Conservation (phyloP, 331 rosid species). For the Saraca asoca region DNA sequence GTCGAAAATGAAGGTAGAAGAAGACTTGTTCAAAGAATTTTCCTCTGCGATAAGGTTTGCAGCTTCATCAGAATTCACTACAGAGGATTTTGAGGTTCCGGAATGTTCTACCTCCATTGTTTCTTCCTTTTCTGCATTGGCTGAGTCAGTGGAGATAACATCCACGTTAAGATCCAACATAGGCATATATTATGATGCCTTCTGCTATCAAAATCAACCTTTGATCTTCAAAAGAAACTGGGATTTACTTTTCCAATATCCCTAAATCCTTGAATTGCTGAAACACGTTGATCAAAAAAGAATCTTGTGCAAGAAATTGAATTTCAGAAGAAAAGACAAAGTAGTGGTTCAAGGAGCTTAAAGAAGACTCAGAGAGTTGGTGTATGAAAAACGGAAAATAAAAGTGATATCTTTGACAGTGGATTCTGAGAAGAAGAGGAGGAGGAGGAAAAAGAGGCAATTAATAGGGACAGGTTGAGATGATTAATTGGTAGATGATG, state of each 20-base stretch:
- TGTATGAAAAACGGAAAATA: not conserved
- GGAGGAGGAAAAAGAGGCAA: not conserved
- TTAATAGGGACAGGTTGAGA: not conserved
- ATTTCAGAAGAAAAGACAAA: not conserved
- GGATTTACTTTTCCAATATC: not conserved
- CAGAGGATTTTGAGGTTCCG: conserved; percentile 48
- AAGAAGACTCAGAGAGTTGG: not conserved
- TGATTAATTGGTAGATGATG: no score
- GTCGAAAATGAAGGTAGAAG: conserved; percentile 42
- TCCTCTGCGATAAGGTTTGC: conserved; percentile 40
- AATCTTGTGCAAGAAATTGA: not conserved
- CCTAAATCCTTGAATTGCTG: not conserved
- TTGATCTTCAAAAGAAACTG: conserved; percentile 20
- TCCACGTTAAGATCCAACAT: conserved; percentile 71
- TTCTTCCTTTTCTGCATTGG: conserved; percentile 26
- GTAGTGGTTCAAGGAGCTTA: not conserved
- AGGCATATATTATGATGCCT: conserved; percentile 22
- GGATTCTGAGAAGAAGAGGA: conserved; percentile 14
- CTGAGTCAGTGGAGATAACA: conserved; percentile 28
- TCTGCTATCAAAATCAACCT: not conserved
- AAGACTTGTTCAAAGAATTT: conserved; percentile 37
- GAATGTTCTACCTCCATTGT: conserved; percentile 46
- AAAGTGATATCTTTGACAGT: not conserved
- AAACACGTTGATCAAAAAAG: conserved; percentile 18
- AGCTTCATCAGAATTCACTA: conserved; percentile 35